Evolutionary conservation across 805 yeast genomes (phyloP).

Genomic region (Wickerhamomyces bisporus): DNA sequence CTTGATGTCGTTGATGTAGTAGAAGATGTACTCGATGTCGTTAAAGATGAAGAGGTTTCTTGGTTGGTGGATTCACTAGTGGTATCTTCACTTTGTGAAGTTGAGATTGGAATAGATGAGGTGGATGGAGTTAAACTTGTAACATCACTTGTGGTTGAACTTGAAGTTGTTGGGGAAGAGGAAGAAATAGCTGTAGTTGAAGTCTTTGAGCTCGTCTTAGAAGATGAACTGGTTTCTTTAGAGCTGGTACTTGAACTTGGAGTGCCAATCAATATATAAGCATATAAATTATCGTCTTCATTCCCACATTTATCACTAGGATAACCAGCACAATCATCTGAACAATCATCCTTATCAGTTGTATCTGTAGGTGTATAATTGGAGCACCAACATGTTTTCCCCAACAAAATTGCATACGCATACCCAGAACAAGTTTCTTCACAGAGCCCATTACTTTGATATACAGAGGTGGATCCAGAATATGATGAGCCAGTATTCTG

Average conservation of each 20-base stretch:
- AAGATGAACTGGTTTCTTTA: constrained; percentile 1
- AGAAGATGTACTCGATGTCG: no score
- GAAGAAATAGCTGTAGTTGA: constrained; percentile 8
- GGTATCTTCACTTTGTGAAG: no score
- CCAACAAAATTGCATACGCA: constrained; percentile 49
- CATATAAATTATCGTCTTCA: constrained; percentile 39
- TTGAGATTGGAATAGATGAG: no score
- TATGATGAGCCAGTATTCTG: constrained; percentile 33
- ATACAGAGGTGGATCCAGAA: constrained; percentile 9
- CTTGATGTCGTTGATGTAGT: constrained; percentile 14
- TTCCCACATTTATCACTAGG: constrained; percentile 40
- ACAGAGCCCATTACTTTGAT: constrained; percentile 49
- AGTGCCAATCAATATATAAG: constrained; percentile 41
- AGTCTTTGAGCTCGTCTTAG: no score
- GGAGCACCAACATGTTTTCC: constrained; percentile 58
- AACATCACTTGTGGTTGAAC: no score
- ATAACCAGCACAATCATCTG: constrained; percentile 39
- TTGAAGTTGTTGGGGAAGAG: constrained; percentile 6
- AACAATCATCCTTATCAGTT: constrained; percentile 27
- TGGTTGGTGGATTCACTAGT: not conserved
- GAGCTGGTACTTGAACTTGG: not conserved
- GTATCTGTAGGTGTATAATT: constrained; percentile 42
- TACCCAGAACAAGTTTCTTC: constrained; percentile 40
- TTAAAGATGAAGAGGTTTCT: constrained; percentile 12
- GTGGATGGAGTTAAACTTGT: no score